phyloP scores from a whole-genome alignment of 1,284 basidiomycete genomes.

The Rhodotorula sp. region DNA sequence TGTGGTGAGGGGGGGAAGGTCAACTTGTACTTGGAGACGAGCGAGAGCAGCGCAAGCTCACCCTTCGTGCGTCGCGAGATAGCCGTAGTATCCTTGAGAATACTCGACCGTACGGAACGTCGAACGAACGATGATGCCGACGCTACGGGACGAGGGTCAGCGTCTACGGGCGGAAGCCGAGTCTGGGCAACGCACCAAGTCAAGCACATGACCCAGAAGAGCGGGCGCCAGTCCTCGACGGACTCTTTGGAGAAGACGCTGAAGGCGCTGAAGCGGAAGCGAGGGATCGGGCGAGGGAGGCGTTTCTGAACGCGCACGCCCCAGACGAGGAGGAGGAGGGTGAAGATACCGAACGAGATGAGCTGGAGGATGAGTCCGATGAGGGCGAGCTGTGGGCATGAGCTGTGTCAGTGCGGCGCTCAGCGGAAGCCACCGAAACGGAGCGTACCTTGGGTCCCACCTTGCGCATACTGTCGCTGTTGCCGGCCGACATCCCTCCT shows the following conservation, averaged over 20 bases:
- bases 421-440: no score
- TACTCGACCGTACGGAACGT: constrained; percentile 41
- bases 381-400: constrained; percentile 17
- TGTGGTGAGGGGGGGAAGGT: background rate
- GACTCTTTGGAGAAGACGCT: background rate
- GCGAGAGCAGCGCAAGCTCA: background rate
- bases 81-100: constrained; percentile 17
- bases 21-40: background rate
- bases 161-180: no score
- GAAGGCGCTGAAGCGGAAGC: background rate
- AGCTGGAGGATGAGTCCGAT: constrained; percentile 39
- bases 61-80: constrained; percentile 35
- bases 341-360: constrained; percentile 36
- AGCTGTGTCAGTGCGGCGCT: background rate
- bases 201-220: constrained; percentile 17
- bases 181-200: constrained; percentile 1
- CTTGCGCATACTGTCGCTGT: background rate
- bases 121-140: constrained; percentile 30
- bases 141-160: background rate
- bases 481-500: constrained; percentile 29
- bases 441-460: background rate
- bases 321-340: constrained; percentile 31
- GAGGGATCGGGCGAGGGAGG: background rate
- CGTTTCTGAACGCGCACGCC: constrained; percentile 7
- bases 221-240: constrained; percentile 24